Conservation (phyloP, 352 stramenopile genomes). For the Pythium oligandrum region DNA sequence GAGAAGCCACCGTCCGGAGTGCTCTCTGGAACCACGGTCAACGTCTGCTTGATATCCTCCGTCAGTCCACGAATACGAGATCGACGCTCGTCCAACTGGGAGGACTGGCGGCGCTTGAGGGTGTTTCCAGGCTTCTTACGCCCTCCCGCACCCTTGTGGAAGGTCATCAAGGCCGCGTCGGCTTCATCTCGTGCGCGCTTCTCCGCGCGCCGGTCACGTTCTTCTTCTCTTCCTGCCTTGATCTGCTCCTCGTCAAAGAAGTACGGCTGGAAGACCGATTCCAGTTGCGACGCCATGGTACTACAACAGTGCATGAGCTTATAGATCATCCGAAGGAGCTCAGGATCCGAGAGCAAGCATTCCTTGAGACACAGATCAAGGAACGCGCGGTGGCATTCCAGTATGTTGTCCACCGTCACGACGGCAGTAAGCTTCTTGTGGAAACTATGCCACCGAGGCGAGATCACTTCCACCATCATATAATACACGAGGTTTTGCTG, state of each 20-base stretch:
- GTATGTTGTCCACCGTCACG: conserved; percentile 93
- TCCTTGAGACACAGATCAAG: conserved; percentile 95
- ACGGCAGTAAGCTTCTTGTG: conserved; percentile 72
- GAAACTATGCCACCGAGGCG: conserved; percentile 90
- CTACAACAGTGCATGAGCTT: conserved; percentile 97
- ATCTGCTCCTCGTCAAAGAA: conserved; percentile 85
- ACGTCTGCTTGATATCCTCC: conserved; percentile 64
- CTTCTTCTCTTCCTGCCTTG: conserved; percentile 70
- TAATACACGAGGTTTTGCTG: conserved; percentile 99
- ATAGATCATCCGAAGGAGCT: conserved; percentile 91
- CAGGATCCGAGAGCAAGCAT: conserved; percentile 95
- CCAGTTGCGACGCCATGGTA: conserved; percentile 93
- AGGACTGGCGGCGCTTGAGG: conserved; percentile 63
- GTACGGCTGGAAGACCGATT: conserved; percentile 82
- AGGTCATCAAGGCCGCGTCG: conserved; percentile 57
- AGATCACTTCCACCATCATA: conserved; percentile 97
- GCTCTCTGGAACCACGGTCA: conserved; percentile 56
- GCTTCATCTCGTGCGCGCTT: conserved; percentile 75
- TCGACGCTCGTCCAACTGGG: conserved; percentile 70
- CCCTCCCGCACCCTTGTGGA: conserved; percentile 34
- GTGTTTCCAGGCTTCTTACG: conserved; percentile 49
- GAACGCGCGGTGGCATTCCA: conserved; percentile 94
- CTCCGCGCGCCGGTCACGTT: conserved; percentile 74
- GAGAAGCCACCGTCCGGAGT: conserved; percentile 74
- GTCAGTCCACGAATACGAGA: conserved; percentile 78